phyloP scores from a whole-genome alignment of 805 yeast genomes.

The Hanseniaspora vineae region DNA sequence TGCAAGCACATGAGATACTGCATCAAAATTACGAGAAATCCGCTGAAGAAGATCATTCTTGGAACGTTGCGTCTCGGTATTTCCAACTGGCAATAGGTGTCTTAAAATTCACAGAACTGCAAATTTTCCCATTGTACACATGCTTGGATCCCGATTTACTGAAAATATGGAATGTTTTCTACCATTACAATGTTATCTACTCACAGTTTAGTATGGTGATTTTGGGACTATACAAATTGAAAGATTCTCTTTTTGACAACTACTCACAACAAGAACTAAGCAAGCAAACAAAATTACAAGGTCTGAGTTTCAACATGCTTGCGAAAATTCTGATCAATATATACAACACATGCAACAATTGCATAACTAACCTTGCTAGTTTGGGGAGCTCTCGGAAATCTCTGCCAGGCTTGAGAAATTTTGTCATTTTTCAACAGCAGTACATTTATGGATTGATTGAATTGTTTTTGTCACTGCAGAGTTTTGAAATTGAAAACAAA shows the following conservation, averaged over 20 bases:
- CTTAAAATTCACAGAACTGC: neutral
- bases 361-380: neutral
- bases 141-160: neutral
- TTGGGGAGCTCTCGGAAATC: too few species aligned
- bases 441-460: neutral
- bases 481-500: conserved; percentile 1
- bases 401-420: too few species aligned
- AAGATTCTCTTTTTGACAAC: neutral
- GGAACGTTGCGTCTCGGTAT: neutral
- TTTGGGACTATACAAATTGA: neutral
- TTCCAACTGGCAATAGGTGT: conserved; percentile 1
- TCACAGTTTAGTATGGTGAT: neutral
- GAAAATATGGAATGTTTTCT: neutral
- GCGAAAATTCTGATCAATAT: neutral
- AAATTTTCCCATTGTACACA: neutral
- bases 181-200: neutral
- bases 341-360: neutral
- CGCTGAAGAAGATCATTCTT: neutral
- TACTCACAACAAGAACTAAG: neutral
- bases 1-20: neutral
- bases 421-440: neutral
- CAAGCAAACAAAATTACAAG: neutral
- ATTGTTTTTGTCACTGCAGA: neutral
- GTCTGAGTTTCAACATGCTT: neutral
- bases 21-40: neutral